These are phyloP conservation scores for Candida maris DNA, from an alignment of 805 yeast species.

Conservation along the genomic window DNA sequence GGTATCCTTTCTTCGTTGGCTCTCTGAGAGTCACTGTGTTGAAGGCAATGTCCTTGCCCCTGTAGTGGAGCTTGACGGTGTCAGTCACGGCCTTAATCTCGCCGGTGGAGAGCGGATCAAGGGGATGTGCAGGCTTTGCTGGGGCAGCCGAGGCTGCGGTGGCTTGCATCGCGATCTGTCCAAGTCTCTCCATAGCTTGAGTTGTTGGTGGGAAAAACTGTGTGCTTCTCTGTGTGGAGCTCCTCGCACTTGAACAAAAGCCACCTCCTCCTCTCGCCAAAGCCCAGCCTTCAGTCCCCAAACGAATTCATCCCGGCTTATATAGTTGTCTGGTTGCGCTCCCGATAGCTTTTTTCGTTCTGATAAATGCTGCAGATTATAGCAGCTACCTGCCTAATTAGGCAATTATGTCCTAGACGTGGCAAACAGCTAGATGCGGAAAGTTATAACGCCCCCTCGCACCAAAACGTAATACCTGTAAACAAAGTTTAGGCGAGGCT, in stretches of 20 bases:
- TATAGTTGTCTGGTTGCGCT: neutral
- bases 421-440: no score
- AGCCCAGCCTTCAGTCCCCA: no score
- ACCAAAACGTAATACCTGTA: no score
- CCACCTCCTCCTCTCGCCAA: no score
- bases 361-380: slow-evolving; percentile 1
- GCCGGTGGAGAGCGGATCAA: slow-evolving; percentile 64
- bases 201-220: no score
- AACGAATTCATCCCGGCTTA: no score
- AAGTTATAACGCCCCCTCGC: no score
- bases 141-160: slow-evolving; percentile 54
- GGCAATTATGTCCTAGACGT: slow-evolving; percentile 1
- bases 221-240: no score
- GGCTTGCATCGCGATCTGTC: slow-evolving; percentile 60
- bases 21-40: slow-evolving; percentile 70
- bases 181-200: slow-evolving; percentile 59
- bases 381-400: neutral
- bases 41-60: slow-evolving; percentile 47
- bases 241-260: no score
- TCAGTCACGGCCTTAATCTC: slow-evolving; percentile 60
- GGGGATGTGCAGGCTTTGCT: slow-evolving; percentile 57
- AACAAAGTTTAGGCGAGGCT: no score
- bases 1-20: slow-evolving; percentile 61
- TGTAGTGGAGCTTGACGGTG: slow-evolving; percentile 46
- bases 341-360: slow-evolving; percentile 1